Conservation (phyloP, 73 alveolate species). For the Durusdinium trenchii region DNA sequence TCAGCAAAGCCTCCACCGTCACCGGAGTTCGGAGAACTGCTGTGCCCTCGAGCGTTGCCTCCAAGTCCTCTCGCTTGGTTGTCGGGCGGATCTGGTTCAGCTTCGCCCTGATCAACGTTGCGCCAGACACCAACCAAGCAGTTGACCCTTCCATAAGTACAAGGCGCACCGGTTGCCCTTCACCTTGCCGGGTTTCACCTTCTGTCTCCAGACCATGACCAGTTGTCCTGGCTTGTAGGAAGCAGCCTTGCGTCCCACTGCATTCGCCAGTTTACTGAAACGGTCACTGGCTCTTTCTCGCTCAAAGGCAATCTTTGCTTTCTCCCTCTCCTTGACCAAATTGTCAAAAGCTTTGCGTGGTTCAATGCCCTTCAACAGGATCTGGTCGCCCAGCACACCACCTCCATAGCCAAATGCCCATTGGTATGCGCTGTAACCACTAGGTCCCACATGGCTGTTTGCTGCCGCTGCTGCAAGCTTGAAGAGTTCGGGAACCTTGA, state of each 20-base stretch:
- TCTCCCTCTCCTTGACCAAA: background rate
- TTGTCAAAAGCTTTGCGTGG: background rate
- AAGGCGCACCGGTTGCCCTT: background rate
- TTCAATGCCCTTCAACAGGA: background rate
- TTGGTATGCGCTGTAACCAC: background rate
- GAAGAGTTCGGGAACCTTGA: background rate
- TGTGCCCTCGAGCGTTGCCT: background rate
- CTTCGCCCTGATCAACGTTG: background rate
- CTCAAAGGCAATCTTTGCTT: background rate
- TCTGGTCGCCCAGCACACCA: background rate
- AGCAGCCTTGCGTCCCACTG: background rate
- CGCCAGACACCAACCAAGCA: background rate
- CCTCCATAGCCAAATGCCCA: conserved; percentile 6
- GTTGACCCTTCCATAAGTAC: background rate
- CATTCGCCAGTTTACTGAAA: background rate
- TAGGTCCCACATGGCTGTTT: background rate
- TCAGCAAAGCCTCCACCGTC: background rate
- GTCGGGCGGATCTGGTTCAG: background rate
- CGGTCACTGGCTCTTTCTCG: background rate
- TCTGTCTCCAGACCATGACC: conserved; percentile 18
- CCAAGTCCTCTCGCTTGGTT: background rate
- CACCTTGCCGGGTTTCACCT: background rate
- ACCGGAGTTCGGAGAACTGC: background rate
- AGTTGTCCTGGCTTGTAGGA: background rate
- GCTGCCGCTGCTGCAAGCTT: background rate